Evolutionary conservation across 2,329 filamentous ascomycete genomes (phyloP).

Genomic region (Verruconis gallopava): DNA sequence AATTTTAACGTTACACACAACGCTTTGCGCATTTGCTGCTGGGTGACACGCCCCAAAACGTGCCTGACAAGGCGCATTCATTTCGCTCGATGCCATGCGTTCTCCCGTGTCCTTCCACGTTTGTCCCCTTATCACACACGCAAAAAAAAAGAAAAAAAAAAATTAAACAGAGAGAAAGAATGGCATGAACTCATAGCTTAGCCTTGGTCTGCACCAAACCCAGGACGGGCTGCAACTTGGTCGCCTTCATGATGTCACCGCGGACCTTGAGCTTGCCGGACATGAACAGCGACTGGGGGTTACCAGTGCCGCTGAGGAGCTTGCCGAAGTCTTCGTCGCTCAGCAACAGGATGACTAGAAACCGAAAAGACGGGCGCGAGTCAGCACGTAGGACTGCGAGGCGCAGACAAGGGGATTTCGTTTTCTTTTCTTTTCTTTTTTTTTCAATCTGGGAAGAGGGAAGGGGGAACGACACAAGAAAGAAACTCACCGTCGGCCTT

Average conservation of each 20-base stretch:
- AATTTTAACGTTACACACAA: too few species aligned
- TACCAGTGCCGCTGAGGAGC: constrained; percentile 75
- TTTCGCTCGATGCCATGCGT: background rate
- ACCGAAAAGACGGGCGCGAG: too few species aligned
- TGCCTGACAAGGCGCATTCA: too few species aligned
- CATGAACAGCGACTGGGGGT: constrained; percentile 95
- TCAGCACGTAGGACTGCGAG: background rate
- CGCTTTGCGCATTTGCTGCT: too few species aligned
- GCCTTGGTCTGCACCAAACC: constrained; percentile 59
- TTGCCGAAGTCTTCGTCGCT: constrained; percentile 78
- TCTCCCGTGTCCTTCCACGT: background rate
- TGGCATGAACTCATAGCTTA: constrained; percentile 22
- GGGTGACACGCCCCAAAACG: too few species aligned
- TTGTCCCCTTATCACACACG: background rate
- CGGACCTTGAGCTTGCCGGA: constrained; percentile 96
- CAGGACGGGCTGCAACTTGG: constrained; percentile 85
- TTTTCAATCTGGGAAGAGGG: too few species aligned
- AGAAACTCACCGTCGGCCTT: constrained; percentile 65
- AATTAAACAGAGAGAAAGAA: too few species aligned
- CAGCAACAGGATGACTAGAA: constrained; percentile 66
- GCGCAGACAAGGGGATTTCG: too few species aligned
- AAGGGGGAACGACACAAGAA: too few species aligned
- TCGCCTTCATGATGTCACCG: constrained; percentile 97
- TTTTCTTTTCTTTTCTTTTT: too few species aligned
- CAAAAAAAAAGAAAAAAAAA: too few species aligned